These are phyloP conservation scores for Immersiella caudata DNA, from an alignment of 495 filamentous ascomycete species.

Conservation along the genomic window DNA sequence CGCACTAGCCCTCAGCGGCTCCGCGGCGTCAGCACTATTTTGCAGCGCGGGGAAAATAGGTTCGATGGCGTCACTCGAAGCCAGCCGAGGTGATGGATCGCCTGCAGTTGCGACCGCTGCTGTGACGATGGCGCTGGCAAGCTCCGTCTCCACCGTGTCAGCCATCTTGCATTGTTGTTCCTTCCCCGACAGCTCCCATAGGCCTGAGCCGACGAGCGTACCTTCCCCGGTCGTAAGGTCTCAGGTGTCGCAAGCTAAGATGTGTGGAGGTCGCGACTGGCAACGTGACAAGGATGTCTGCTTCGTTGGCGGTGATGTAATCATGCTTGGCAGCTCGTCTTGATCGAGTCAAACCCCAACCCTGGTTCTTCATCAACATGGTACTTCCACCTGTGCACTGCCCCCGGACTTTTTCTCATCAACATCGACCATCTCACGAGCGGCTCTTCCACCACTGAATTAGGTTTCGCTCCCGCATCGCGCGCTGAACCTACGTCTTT, in stretches of 20 bases:
- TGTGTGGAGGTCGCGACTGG: not conserved
- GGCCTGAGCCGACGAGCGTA: not conserved
- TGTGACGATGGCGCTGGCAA: constrained; percentile 21
- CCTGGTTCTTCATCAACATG: not conserved
- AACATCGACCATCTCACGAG: not conserved
- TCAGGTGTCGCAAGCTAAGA: constrained; percentile 1
- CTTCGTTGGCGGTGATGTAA: not conserved
- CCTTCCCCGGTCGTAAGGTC: not conserved
- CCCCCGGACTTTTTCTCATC: not conserved
- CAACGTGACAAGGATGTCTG: not conserved
- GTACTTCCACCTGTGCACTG: not conserved
- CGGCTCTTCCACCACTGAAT: not conserved
- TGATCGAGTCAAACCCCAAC: not conserved
- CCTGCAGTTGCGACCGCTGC: not conserved
- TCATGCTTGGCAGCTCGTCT: not conserved
- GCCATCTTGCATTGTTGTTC: constrained; percentile 18
- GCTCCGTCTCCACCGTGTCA: constrained; percentile 26
- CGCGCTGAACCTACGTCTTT: not conserved
- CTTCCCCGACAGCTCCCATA: not conserved
- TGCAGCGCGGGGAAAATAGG: constrained; percentile 48
- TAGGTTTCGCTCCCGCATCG: constrained; percentile 5
- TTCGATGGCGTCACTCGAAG: constrained; percentile 15
- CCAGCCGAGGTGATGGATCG: constrained; percentile 13
- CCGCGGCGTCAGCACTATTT: constrained; percentile 45
- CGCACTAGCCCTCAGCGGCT: constrained; percentile 27